Evolutionary conservation across 2,329 filamentous ascomycete genomes (phyloP).

Genomic region (Neofusicoccum ribis): DNA sequence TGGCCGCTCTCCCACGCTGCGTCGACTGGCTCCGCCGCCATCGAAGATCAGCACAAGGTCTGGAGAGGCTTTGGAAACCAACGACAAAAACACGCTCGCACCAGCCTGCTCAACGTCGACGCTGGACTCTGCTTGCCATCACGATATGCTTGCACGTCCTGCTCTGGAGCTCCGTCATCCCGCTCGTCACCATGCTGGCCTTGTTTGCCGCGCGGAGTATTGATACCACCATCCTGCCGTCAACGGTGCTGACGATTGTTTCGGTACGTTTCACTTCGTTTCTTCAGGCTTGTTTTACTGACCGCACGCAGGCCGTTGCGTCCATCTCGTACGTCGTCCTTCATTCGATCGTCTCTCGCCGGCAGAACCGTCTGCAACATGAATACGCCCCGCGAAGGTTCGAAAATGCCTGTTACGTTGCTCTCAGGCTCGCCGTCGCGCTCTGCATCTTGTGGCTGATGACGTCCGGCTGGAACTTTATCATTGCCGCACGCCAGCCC

Average conservation of each 20-base stretch:
- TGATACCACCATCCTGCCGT: slow-evolving; percentile 32
- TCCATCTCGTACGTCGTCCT: slow-evolving; percentile 36
- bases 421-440: slow-evolving; percentile 33
- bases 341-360: slow-evolving; percentile 37
- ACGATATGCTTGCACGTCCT: slow-evolving; percentile 36
- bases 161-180: slow-evolving; percentile 35
- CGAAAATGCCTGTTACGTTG: slow-evolving; percentile 35
- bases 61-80: not conserved
- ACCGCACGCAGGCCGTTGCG: slow-evolving; percentile 30
- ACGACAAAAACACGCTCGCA: not conserved
- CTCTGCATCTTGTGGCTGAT: slow-evolving; percentile 39
- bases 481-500: slow-evolving; percentile 39
- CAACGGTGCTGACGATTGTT: slow-evolving; percentile 26
- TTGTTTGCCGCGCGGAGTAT: slow-evolving; percentile 30
- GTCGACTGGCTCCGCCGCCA: not conserved
- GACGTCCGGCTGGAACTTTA: slow-evolving; percentile 42
- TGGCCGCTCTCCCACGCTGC: not conserved
- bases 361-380: slow-evolving; percentile 33
- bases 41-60: not conserved
- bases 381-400: slow-evolving; percentile 26
- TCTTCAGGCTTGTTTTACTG: not conserved
- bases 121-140: slow-evolving; percentile 35
- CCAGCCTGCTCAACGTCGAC: slow-evolving; percentile 25
- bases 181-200: slow-evolving; percentile 31
- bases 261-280: not conserved